Evolutionary conservation across 306 rosid genomes (phyloP).

Genomic region (Quercus parvula): DNA sequence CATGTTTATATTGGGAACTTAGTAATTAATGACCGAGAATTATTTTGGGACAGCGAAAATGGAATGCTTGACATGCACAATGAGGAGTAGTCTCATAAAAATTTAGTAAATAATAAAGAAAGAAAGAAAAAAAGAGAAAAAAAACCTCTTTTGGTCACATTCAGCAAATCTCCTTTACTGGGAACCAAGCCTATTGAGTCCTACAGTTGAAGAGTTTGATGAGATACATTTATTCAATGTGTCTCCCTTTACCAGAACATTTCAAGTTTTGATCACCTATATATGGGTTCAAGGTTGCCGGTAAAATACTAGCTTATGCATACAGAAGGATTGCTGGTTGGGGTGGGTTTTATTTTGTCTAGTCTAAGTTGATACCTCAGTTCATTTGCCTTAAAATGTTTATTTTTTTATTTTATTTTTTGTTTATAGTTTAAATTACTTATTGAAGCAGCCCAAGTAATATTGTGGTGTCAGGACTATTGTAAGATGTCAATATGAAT

Average conservation of each 20-base stretch:
- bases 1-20: too few species aligned
- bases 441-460: slow-evolving; percentile 3
- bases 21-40: too few species aligned
- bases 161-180: too few species aligned
- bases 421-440: not conserved
- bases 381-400: not conserved
- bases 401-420: not conserved
- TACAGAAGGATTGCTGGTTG: not conserved
- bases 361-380: not conserved
- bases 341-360: not conserved
- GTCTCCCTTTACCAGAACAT: too few species aligned
- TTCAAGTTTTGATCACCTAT: not conserved
- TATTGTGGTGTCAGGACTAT: slow-evolving; percentile 1
- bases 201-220: not conserved
- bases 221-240: not conserved
- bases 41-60: too few species aligned
- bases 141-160: too few species aligned
- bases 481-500: not conserved
- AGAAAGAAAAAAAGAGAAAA: not conserved
- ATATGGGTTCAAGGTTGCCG: not conserved
- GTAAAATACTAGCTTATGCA: not conserved
- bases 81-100: not conserved
- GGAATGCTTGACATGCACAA: too few species aligned
- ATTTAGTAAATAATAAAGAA: not conserved
- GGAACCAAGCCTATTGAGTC: not conserved